Percentiles rank a stretch among this genome's conserved stretches.
Evolutionary conservation across 495 filamentous ascomycete genomes (phyloP).

Genomic region (Bryoglossum gracile): DNA sequence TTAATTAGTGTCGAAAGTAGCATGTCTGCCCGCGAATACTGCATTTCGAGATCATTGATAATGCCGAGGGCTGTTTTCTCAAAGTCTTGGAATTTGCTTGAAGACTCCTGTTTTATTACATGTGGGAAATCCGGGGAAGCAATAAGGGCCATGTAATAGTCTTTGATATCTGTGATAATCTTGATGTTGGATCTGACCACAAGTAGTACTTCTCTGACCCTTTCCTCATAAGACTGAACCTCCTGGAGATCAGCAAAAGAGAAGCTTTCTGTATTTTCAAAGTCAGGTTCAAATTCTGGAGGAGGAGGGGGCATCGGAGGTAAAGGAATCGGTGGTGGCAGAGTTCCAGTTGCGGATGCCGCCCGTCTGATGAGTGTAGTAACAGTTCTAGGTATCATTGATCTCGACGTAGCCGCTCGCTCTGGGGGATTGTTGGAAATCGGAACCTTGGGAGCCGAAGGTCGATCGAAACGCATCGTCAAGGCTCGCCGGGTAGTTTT

Average conservation of each 20-base stretch:
- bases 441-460: slow-evolving; percentile 2
- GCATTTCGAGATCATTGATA: slow-evolving; percentile 26
- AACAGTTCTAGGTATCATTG: neutral
- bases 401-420: slow-evolving; percentile 4
- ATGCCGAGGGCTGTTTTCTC: slow-evolving; percentile 18
- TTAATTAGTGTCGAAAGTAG: slow-evolving; percentile 25
- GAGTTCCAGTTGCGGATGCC: slow-evolving; percentile 6
- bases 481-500: slow-evolving; percentile 25
- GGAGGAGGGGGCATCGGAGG: slow-evolving; percentile 7
- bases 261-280: too few relatives aligned
- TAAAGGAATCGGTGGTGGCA: slow-evolving; percentile 1
- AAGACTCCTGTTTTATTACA: slow-evolving; percentile 6
- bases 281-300: slow-evolving; percentile 7
- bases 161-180: slow-evolving; percentile 30
- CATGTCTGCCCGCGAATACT: slow-evolving; percentile 24
- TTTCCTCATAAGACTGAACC: slow-evolving; percentile 34
- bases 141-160: slow-evolving; percentile 25
- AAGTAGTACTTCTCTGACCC: slow-evolving; percentile 30
- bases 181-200: slow-evolving; percentile 32
- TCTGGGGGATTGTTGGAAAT: slow-evolving; percentile 1
- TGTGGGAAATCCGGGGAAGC: slow-evolving; percentile 3
- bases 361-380: slow-evolving; percentile 6
- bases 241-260: slow-evolving; percentile 33
- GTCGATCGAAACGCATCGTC: slow-evolving; percentile 23
- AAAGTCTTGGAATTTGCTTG: slow-evolving; percentile 19